Conservation (phyloP, 169 alveolate species). For the Sarcocystis neurona region DNA sequence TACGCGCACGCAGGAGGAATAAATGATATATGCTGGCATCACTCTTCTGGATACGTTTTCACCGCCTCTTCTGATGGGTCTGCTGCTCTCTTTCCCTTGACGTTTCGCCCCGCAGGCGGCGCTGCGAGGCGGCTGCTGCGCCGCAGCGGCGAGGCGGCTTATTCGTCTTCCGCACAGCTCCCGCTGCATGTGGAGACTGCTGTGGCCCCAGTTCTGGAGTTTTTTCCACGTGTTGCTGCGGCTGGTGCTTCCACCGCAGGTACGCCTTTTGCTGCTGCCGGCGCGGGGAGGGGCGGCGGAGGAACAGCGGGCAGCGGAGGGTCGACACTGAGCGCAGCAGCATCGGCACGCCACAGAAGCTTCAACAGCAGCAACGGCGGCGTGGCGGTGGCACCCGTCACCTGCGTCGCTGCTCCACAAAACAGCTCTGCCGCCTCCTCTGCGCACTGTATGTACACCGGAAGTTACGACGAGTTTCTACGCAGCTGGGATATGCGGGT, state of each 20-base stretch:
- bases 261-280: neutral
- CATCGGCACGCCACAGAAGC: neutral
- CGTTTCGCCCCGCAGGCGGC: neutral
- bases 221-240: neutral
- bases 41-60: neutral
- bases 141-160: neutral
- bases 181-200: neutral
- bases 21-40: slow-evolving; percentile 22
- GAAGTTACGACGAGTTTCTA: slow-evolving; percentile 20
- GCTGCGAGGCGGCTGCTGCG: neutral
- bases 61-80: slow-evolving; percentile 27
- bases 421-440: slow-evolving; percentile 16
- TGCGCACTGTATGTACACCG: slow-evolving; percentile 28
- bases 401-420: slow-evolving; percentile 15
- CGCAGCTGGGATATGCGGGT: slow-evolving; percentile 24
- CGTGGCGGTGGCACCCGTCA: neutral
- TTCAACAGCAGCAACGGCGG: neutral
- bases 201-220: no score
- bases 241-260: neutral
- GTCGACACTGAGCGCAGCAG: neutral
- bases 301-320: neutral
- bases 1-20: slow-evolving; percentile 10
- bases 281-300: neutral
- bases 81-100: slow-evolving; percentile 16
- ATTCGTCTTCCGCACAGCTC: neutral